Evolutionary conservation across 1,139 yeast genomes (phyloP), one percentile per base, ranked within the genome.

Genomic region (Yamadazyma sp.): DNA sequence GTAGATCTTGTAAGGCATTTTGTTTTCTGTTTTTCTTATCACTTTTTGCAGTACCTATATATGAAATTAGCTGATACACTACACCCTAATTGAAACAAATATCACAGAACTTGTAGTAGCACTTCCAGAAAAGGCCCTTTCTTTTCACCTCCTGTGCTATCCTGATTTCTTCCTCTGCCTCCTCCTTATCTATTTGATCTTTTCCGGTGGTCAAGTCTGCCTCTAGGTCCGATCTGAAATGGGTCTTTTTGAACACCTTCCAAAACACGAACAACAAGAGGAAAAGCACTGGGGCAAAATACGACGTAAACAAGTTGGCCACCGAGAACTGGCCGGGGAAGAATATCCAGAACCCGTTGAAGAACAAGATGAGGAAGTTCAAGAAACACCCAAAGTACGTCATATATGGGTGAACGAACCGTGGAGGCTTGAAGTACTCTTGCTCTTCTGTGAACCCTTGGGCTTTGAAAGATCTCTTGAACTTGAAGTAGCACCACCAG

Each of bases 401-500:
- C 55, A 62, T 50, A 46, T 53, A 61, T 29, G 70, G 71, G 38
- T 56, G 59, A 31, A 62, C 55, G 41, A 58, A 59, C 35, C 40
- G 44, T 20, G 66, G 62, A n/a, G 63, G 60, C 35, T 52, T 54
- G 17, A 45, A 51, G 45, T 56, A 59, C 23, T 45, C 51, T n/a
- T 51, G 55, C 17, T 54, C 45, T 32, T 54, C 51, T 4, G 9
- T 9, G 15, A 53, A 44, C 4, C 67, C 66, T 48, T 67, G 73
- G 6, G 63, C 69, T 11, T 41, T 51, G 46, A 62, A 57, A 0
- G 69, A 70, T 36, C 41, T 55, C 46, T 62, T 60, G 47, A 66
- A 64, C 46, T 62, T 61, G 55, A 66, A 66, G 55, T 75, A 79
- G 40, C 72, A 57, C 49, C 68, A 57, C 57, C 80, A 75, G 41